Evolutionary conservation across 163 green algal species (phyloP), one percentile per base, ranked within the genome.

Genomic region (Scenedesmus sp.): DNA sequence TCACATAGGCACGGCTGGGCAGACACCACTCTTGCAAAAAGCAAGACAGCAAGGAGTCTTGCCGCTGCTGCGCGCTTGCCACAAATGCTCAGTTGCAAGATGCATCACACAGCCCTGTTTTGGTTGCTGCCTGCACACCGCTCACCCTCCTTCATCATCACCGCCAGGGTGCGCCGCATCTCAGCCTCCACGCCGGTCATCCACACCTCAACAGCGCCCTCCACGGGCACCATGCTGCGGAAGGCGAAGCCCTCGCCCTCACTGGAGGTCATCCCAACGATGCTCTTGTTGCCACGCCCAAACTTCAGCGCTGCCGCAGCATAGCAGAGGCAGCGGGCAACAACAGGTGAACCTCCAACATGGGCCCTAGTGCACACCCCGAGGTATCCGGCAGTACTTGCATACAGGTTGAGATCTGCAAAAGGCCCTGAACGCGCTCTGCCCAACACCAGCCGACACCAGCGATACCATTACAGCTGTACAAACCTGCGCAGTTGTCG

Each of bases 211-310:
- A 98, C 97, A 9, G 96, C 92, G 33, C 97, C 97, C 89, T 98
- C 96, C 43, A 97, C 94, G 1, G 94, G 73, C 80, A 98, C 96
- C 42, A 94, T 82, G 33, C 87, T 93, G 24, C 92, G 82, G 92
- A 99, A 98, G 18, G 97, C 93, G 80, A 98, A 98, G 26, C 87
- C 88, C 94, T 99, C 97, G 86, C 95, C 95, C 94, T 99, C 97
- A 70, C 93, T 96, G 61, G 94, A 97, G n/a, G 91, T 95, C 97
- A 99, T 98, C 89, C 97, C 97, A 10, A 94, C 90, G 33, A 98
- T 95, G 84, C 79, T 95, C 94, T 98, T 98, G 94, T 98, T 97
- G 86, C 96, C 95, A 84, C 96, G 92, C 1, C 93, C 96, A 92
- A 99, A 99, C 51, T 92, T 95, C 20, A 99, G 93, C 37, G 91